Conservation (phyloP, 176 grass and related monocot species). For the Dactylis glomerata region DNA sequence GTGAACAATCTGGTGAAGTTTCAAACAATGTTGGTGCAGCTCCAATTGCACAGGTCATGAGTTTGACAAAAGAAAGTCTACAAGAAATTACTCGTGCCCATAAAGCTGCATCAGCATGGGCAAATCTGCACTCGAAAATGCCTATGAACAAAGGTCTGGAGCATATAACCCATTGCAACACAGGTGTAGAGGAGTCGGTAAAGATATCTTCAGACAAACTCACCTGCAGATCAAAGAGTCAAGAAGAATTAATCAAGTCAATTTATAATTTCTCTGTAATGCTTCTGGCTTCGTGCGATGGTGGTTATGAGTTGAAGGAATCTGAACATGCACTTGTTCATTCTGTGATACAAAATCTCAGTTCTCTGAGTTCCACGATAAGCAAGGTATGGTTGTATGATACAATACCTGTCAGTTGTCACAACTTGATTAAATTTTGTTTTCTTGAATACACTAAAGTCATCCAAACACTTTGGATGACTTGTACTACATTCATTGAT, state of each 20-base stretch:
- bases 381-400: slow-evolving; percentile 42
- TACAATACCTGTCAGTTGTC: not conserved
- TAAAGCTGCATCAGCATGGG: slow-evolving; percentile 12
- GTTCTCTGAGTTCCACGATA: slow-evolving; percentile 35
- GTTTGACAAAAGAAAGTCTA: slow-evolving; percentile 3
- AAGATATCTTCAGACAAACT: slow-evolving; percentile 12
- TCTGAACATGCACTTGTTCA: slow-evolving; percentile 45
- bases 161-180: slow-evolving; percentile 10
- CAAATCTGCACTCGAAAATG: slow-evolving; percentile 15
- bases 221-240: not conserved
- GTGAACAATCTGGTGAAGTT: slow-evolving; percentile 20
- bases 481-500: not conserved
- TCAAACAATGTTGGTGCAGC: slow-evolving; percentile 4
- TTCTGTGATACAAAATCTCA: slow-evolving; percentile 45
- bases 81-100: not conserved
- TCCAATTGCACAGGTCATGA: not conserved
- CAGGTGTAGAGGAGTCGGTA: not conserved
- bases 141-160: slow-evolving; percentile 12
- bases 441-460: not conserved
- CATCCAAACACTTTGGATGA: not conserved
- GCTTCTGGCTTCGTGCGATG: slow-evolving; percentile 34
- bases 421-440: slow-evolving; percentile 3
- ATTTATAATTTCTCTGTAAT: slow-evolving; percentile 48
- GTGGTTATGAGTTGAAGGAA: slow-evolving; percentile 33
- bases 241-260: slow-evolving; percentile 43